Percentiles rank a stretch among this genome's conserved stretches.
Evolutionary conservation across 139 green algal genomes (phyloP).

Genomic region (Coelastrella sp.): DNA sequence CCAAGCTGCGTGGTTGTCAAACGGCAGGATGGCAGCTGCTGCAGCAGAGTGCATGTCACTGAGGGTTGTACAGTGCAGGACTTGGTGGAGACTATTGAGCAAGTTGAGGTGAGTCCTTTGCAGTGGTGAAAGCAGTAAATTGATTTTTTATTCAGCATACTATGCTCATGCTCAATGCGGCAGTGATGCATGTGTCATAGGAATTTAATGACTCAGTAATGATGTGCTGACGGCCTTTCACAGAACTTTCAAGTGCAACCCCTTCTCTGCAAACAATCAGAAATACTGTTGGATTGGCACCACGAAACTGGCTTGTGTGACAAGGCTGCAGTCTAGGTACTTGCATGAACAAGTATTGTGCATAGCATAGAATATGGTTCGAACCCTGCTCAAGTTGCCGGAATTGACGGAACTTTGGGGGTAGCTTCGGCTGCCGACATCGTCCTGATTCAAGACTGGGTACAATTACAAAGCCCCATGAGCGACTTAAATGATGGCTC

Average conservation of each 20-base stretch:
- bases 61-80: slow-evolving; percentile 4
- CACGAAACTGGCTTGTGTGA: background rate
- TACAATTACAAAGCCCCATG: too few relatives aligned
- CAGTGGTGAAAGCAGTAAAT: background rate
- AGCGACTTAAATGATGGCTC: too few relatives aligned
- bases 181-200: background rate
- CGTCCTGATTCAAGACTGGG: too few relatives aligned
- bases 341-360: background rate
- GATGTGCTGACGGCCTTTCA: too few relatives aligned
- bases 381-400: too few relatives aligned
- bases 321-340: background rate
- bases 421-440: too few relatives aligned
- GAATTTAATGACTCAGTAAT: background rate
- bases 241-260: too few relatives aligned
- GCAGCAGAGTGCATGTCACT: slow-evolving; percentile 29
- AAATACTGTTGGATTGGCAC: background rate
- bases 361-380: too few relatives aligned
- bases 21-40: slow-evolving; percentile 39
- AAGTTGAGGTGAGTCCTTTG: background rate
- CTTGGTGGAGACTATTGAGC: background rate
- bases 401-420: too few relatives aligned
- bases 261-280: too few relatives aligned
- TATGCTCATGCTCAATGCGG: background rate
- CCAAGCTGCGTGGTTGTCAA: slow-evolving; percentile 33
- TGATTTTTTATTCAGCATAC: background rate